A percentile compares a stretch with the other conserved stretches of the same genome.
Evolutionary conservation across 1,284 basidiomycete genomes (phyloP).

Genomic region (Mycena citricolor): DNA sequence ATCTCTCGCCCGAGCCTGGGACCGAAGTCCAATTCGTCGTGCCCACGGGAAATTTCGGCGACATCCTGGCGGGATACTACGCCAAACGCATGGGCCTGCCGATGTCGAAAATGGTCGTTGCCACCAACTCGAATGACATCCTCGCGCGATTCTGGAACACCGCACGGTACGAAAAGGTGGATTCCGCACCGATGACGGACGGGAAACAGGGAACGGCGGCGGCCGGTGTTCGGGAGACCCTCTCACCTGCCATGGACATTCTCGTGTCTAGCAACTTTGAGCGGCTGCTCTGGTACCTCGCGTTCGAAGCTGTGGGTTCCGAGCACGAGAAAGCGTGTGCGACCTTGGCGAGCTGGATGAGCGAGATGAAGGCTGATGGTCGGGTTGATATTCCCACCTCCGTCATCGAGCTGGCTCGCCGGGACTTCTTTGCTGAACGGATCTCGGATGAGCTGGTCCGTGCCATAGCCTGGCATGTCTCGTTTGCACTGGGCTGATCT

Average conservation of each 20-base stretch:
- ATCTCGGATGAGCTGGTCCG: constrained; percentile 83
- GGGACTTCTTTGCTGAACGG: constrained; percentile 88
- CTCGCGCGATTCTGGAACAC: constrained; percentile 93
- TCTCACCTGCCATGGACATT: constrained; percentile 99
- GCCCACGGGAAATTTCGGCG: constrained; percentile 98
- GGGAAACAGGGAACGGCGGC: constrained; percentile 61
- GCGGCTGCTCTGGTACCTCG: constrained; percentile 93
- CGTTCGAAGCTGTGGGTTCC: constrained; percentile 61
- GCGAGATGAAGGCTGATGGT: constrained; percentile 78
- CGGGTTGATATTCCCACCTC: constrained; percentile 70
- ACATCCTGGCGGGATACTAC: constrained; percentile 96
- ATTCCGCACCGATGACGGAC: constrained; percentile 58
- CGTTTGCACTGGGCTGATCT: not conserved
- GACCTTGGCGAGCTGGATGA: constrained; percentile 86
- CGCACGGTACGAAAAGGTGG: constrained; percentile 89
- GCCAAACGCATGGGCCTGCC: constrained; percentile 95
- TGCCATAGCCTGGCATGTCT: no score
- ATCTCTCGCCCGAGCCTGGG: constrained; percentile 43
- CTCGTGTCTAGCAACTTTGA: constrained; percentile 98
- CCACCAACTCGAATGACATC: constrained; percentile 98
- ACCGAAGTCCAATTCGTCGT: constrained; percentile 85
- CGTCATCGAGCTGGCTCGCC: constrained; percentile 72
- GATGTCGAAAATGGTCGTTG: constrained; percentile 80
- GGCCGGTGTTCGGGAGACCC: constrained; percentile 83
- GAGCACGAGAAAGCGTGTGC: constrained; percentile 52